phyloP scores from a whole-genome alignment of 2,329 filamentous ascomycete species.

The Cordyceps cateniannulata region DNA sequence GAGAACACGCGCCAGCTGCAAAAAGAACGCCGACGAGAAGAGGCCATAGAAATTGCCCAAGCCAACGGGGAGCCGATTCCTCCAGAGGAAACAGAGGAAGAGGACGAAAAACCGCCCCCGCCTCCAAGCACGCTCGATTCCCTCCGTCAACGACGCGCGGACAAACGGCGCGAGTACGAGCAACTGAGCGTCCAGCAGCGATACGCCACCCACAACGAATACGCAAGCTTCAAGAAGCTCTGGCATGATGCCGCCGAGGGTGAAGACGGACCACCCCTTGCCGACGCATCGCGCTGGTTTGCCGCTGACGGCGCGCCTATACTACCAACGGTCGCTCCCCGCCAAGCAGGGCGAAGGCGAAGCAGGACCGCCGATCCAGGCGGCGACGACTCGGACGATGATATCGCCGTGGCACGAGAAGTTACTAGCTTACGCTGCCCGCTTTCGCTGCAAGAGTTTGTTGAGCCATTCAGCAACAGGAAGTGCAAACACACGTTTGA shows the following conservation, averaged over 20 bases:
- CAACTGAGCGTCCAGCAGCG: constrained; percentile 36
- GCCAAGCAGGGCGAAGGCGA: constrained; percentile 1
- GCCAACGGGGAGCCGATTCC: constrained; percentile 13
- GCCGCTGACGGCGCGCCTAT: constrained; percentile 37
- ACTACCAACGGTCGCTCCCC: constrained; percentile 20
- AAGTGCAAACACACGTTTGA: constrained; percentile 71
- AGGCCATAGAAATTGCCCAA: constrained; percentile 13
- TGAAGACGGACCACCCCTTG: constrained; percentile 42
- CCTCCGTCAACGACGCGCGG: constrained; percentile 29
- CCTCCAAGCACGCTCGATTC: constrained; percentile 24
- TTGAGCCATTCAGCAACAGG: constrained; percentile 58
- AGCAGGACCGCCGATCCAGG: constrained; percentile 21
- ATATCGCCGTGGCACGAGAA: constrained; percentile 60
- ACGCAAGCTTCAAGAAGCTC: constrained; percentile 50
- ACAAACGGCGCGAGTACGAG: constrained; percentile 37
- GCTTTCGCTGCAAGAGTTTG: constrained; percentile 57
- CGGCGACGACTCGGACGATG: constrained; percentile 54
- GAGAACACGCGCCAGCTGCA: constrained; percentile 13
- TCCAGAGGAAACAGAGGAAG: constrained; percentile 20
- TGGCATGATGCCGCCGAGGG: constrained; percentile 49
- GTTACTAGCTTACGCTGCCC: constrained; percentile 63
- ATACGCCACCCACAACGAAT: constrained; percentile 53
- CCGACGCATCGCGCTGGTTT: constrained; percentile 51
- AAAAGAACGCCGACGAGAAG: constrained; percentile 2
- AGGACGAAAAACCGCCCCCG: constrained; percentile 18